Base-by-base conservation (phyloP, 352 stramenopile genomes). In the Pythium aristosporum region DNA sequence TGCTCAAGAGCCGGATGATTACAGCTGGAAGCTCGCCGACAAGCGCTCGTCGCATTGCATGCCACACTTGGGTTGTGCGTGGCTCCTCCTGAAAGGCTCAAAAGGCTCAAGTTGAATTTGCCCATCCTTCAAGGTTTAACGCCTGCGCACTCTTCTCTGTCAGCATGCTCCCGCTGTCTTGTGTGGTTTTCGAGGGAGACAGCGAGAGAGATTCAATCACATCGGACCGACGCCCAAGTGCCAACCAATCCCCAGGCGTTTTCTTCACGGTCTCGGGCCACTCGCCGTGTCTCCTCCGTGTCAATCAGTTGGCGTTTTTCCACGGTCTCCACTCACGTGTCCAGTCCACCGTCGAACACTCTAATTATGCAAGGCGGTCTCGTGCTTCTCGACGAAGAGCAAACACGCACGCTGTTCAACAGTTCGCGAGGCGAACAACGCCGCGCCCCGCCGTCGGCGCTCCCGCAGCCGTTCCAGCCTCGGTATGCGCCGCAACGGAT, bases 351-450 rank as follows among this genome's bases (percentile, higher is more conserved):
- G 16, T 46, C 16, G 6, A 36, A 53, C 50, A 56, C 39, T 15
- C 2, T 39, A 39, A 39, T 39, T 5, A 39, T 39, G 34, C 34
- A 39, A 39, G 34, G 34, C 63, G 63, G 55, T 11, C 48, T 89
- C 60, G 56, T 85, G 34, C 50, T 87, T 28, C 68, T 87, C 23
- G 77, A 89, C 52, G 76, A 87, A 42, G 72, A 82, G 28, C 74
- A 85, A 63, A 72, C 85, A 71, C 77, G 71, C 15, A 56, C 68
- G 59, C 63, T 89, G 13, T 72, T 58, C 34, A 62, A 47, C 56
- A 60, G 51, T 34, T 44, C 32, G 5, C 13, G 36, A n/a, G 25
- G 36, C n/a, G 15, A 34, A 25, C 15, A 9, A 12, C 47, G 6
- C 11, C 23, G 28, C 3, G 34, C 34, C 34, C 8, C 34, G 34